Conservation (phyloP, 225 moss, liverwort and hornwort genomes). For the Polytrichum formosum region DNA sequence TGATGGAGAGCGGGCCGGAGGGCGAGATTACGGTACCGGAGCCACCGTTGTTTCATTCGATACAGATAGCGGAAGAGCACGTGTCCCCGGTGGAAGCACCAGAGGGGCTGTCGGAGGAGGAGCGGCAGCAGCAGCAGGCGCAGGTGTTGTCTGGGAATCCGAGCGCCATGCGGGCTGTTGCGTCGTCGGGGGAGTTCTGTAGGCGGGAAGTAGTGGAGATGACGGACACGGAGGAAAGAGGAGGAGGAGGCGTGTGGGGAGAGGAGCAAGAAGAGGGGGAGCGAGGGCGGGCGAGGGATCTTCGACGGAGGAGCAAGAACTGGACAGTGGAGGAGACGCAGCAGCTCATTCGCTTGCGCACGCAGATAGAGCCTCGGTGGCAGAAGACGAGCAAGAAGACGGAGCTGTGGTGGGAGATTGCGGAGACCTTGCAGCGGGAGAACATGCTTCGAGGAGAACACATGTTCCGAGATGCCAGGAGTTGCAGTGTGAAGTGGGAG, state of each 20-base stretch:
- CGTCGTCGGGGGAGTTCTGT: background rate
- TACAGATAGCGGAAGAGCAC: background rate
- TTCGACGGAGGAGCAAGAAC: slow-evolving; percentile 81
- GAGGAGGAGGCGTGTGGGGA: slow-evolving; percentile 43
- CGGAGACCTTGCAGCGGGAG: slow-evolving; percentile 63
- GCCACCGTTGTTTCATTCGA: background rate
- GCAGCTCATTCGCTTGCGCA: slow-evolving; percentile 76
- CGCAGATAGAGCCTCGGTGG: slow-evolving; percentile 78
- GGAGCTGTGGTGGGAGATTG: slow-evolving; percentile 94
- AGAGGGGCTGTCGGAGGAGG: slow-evolving; percentile 31
- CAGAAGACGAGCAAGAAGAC: slow-evolving; percentile 89
- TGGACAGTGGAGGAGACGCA: slow-evolving; percentile 84
- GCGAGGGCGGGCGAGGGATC: slow-evolving; percentile 59
- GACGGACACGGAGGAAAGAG: slow-evolving; percentile 36
- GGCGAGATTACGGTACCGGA: no score
- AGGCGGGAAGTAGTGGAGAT: slow-evolving; percentile 40
- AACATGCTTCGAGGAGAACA: slow-evolving; percentile 38
- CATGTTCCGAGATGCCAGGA: slow-evolving; percentile 77
- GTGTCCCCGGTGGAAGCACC: slow-evolving; percentile 16
- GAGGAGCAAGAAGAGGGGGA: slow-evolving; percentile 83
- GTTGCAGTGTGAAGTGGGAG: slow-evolving; percentile 97
- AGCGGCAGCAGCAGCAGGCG: background rate
- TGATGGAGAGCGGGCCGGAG: no score
- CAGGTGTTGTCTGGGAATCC: slow-evolving; percentile 34
- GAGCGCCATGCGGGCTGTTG: background rate